Percentiles rank a stretch among this genome's conserved stretches.
Evolutionary conservation across 2,329 filamentous ascomycete genomes (phyloP).

Genomic region (Amesomyces nigricolor): DNA sequence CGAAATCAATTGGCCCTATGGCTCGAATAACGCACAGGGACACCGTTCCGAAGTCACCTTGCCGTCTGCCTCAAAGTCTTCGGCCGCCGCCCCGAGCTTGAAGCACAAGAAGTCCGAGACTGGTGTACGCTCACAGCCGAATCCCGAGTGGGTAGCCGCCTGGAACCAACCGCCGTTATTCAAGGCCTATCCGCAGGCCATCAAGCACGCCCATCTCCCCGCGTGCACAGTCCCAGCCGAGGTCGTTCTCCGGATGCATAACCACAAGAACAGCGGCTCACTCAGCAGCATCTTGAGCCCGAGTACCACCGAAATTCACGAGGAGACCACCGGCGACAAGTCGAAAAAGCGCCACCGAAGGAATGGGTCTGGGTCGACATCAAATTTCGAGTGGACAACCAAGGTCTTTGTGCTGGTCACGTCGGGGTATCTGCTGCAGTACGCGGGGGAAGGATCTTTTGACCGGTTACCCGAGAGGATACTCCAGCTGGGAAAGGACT

Average conservation of each 20-base stretch:
- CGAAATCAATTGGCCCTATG: conserved; percentile 42
- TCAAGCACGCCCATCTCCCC: conserved; percentile 66
- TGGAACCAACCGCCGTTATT: conserved; percentile 75
- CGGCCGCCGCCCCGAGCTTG: conserved; percentile 12
- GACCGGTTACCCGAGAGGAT: conserved; percentile 70
- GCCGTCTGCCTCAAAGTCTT: conserved; percentile 18
- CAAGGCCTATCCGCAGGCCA: conserved; percentile 78
- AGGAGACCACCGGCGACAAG: conserved; percentile 31
- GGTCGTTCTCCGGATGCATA: conserved; percentile 57
- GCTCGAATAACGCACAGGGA: conserved; percentile 27
- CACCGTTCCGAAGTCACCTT: conserved; percentile 35
- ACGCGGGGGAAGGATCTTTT: conserved; percentile 62
- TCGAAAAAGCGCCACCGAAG: conserved; percentile 45
- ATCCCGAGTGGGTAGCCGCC: conserved; percentile 30
- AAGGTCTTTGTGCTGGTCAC: conserved; percentile 70
- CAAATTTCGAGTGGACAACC: conserved; percentile 58
- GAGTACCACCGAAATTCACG: conserved; percentile 25
- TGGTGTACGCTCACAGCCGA: conserved; percentile 21
- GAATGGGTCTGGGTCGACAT: conserved; percentile 36
- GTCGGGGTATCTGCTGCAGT: conserved; percentile 69
- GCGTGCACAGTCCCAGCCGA: conserved; percentile 65
- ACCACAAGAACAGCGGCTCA: conserved; percentile 41
- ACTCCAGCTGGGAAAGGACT: conserved; percentile 65
- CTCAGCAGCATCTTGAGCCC: conserved; percentile 32
- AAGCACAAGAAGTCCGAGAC: conserved; percentile 29